Evolutionary conservation across 176 grass and related monocot species (phyloP).

Genomic region (Aegilops speltoides): DNA sequence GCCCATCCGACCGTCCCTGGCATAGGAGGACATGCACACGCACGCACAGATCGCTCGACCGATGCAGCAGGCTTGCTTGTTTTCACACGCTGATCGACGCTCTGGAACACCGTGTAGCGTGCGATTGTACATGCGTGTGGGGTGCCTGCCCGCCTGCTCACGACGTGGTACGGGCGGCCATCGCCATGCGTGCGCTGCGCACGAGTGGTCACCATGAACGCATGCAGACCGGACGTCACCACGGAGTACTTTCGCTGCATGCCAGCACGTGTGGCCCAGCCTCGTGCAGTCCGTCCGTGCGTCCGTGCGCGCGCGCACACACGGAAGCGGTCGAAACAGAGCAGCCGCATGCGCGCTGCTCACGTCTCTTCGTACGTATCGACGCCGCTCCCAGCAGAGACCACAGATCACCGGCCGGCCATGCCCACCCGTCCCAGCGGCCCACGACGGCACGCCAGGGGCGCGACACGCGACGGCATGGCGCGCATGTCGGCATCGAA

Average conservation of each 20-base stretch:
- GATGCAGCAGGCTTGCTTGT: not conserved
- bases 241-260: not conserved
- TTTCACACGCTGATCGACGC: not conserved
- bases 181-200: not conserved
- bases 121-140: not conserved
- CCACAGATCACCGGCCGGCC: not conserved
- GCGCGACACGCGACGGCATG: not conserved
- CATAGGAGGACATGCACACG: not conserved
- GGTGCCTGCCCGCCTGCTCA: not conserved
- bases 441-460: not conserved
- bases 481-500: not conserved
- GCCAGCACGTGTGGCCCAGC: not conserved
- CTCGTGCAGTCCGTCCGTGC: not conserved
- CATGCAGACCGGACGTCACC: not conserved
- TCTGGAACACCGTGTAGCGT: not conserved
- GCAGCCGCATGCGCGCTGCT: not conserved
- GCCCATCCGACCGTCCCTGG: not conserved
- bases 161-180: not conserved
- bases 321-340: not conserved
- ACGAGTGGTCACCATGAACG: not conserved
- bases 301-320: not conserved
- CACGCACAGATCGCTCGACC: not conserved
- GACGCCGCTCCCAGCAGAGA: not conserved
- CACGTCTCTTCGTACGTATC: not conserved
- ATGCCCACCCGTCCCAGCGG: not conserved